Conservation (phyloP, 2,329 filamentous ascomycete species). For the Colletotrichum paranaense region DNA sequence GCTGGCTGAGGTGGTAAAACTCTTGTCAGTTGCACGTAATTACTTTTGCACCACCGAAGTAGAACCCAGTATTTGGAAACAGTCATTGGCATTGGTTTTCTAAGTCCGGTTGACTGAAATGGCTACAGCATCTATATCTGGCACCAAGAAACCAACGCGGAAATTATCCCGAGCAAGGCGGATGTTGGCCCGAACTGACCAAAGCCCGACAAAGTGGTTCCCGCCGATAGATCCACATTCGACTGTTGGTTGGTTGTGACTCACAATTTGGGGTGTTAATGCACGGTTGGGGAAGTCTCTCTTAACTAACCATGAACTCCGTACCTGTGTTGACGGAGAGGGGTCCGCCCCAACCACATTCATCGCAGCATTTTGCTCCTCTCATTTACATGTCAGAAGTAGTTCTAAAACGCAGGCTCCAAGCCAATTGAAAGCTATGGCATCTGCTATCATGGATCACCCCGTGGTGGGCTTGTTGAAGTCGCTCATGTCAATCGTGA, state of each 20-base stretch:
- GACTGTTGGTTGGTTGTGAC: not conserved
- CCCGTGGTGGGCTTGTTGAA: slow-evolving; percentile 44
- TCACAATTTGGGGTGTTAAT: not conserved
- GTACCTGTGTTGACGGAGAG: not conserved
- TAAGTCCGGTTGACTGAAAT: too few species aligned
- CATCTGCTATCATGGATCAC: slow-evolving; percentile 25
- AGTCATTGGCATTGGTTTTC: too few species aligned
- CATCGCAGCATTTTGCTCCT: not conserved
- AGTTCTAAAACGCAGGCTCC: not conserved
- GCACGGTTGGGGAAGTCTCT: not conserved
- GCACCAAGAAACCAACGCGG: not conserved
- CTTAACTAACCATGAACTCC: not conserved
- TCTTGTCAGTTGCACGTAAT: too few species aligned
- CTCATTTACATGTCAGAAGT: not conserved
- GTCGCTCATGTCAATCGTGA: slow-evolving; percentile 49
- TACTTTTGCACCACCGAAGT: too few species aligned
- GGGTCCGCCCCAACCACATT: not conserved
- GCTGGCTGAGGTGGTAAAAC: too few species aligned
- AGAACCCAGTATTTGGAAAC: too few species aligned
- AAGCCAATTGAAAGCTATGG: not conserved
- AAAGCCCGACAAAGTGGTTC: not conserved
- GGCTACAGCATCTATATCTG: too few species aligned
- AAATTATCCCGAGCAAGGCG: not conserved
- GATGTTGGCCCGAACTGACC: not conserved
- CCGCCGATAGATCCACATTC: not conserved